phyloP scores from a whole-genome alignment of 768 basidiomycete species.

The Coprinopsis sp. region DNA sequence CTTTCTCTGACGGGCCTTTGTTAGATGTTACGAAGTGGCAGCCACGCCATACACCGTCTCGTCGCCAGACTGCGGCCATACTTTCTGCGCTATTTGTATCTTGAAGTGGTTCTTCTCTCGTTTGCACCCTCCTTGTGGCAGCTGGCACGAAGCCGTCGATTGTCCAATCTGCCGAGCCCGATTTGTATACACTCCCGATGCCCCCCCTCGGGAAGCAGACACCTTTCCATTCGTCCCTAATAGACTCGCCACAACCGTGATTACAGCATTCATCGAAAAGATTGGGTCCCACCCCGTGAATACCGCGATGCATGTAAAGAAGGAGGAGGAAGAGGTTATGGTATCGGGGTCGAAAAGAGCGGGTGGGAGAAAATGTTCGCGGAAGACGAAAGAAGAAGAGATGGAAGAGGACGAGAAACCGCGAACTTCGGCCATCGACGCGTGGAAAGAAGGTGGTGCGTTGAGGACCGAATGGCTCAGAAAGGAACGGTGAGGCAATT shows the following conservation, averaged over 20 bases:
- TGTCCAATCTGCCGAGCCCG: slow-evolving; percentile 63
- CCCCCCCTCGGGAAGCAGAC: slow-evolving; percentile 41
- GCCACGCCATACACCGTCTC: slow-evolving; percentile 55
- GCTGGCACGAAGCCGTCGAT: slow-evolving; percentile 64
- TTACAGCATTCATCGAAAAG: slow-evolving; percentile 49
- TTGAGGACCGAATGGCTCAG: slow-evolving; percentile 53
- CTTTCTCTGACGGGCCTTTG: slow-evolving; percentile 1
- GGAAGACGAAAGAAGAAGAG: slow-evolving; percentile 34
- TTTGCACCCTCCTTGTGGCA: slow-evolving; percentile 55
- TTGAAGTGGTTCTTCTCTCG: slow-evolving; percentile 68
- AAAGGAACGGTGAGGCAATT: slow-evolving; percentile 43
- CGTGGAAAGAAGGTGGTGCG: slow-evolving; percentile 51
- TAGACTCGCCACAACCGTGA: slow-evolving; percentile 47
- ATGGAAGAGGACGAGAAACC: slow-evolving; percentile 28
- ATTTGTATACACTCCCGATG: slow-evolving; percentile 48
- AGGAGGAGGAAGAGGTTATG: slow-evolving; percentile 35
- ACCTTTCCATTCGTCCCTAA: slow-evolving; percentile 65
- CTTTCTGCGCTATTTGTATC: slow-evolving; percentile 64
- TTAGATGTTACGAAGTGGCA: slow-evolving; percentile 63
- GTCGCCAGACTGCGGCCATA: slow-evolving; percentile 58
- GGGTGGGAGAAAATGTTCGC: slow-evolving; percentile 29
- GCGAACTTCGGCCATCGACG: slow-evolving; percentile 32
- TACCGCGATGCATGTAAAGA: slow-evolving; percentile 35
- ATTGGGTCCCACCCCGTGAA: slow-evolving; percentile 33
- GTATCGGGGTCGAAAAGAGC: slow-evolving; percentile 30